Conservation (phyloP, 768 basidiomycete genomes). For the Leccinum incarnatum region DNA sequence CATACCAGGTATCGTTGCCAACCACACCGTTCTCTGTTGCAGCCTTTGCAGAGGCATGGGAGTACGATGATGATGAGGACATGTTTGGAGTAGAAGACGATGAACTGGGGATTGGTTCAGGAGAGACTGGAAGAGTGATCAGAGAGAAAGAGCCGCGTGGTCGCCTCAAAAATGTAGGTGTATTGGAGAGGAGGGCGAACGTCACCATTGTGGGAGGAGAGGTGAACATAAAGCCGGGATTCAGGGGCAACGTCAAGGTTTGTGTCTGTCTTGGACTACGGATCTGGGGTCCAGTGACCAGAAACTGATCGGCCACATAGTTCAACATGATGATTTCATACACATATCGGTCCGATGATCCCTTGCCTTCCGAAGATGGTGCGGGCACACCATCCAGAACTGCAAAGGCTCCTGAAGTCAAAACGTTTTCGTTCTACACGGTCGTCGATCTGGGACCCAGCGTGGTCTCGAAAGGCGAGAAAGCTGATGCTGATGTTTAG, state of each 20-base stretch:
- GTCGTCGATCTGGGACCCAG: slow-evolving; percentile 77
- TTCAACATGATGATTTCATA: slow-evolving; percentile 94
- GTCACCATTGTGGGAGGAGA: slow-evolving; percentile 87
- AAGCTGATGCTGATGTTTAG: slow-evolving; percentile 20
- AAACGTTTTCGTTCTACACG: slow-evolving; percentile 89
- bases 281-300: neutral
- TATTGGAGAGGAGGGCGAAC: slow-evolving; percentile 89
- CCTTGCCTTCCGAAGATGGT: slow-evolving; percentile 61
- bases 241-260: slow-evolving; percentile 76
- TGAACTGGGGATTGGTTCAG: slow-evolving; percentile 31
- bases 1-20: slow-evolving; percentile 77
- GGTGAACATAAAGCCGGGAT: slow-evolving; percentile 79
- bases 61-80: slow-evolving; percentile 91
- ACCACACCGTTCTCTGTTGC: slow-evolving; percentile 76
- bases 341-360: slow-evolving; percentile 91
- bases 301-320: slow-evolving; percentile 40
- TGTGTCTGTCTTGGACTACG: slow-evolving; percentile 20
- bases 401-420: slow-evolving; percentile 64
- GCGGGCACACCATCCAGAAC: slow-evolving; percentile 44
- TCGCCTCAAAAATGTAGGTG: slow-evolving; percentile 62
- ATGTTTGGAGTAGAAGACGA: slow-evolving; percentile 62
- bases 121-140: slow-evolving; percentile 37
- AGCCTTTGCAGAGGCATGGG: slow-evolving; percentile 96
- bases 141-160: slow-evolving; percentile 47
- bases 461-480: slow-evolving; percentile 58